A percentile compares a stretch with the other conserved stretches of the same genome.
phyloP scores from a whole-genome alignment of 805 yeast species.

The Pichia cephalocereana region DNA sequence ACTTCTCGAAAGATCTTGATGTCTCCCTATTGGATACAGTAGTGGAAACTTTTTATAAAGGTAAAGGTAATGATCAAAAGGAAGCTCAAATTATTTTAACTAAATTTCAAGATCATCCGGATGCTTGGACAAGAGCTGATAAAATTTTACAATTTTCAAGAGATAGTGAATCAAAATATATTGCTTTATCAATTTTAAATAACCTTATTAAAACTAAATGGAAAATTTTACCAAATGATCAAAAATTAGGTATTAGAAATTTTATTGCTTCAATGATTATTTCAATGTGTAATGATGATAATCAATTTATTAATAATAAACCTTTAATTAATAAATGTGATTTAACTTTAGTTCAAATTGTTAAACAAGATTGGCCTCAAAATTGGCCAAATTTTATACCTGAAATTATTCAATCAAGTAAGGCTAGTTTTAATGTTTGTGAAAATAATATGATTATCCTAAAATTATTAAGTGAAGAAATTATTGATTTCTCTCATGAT shows the following conservation, averaged over 20 bases:
- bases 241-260: conserved; percentile 87
- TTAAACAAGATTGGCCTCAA: conserved; percentile 98
- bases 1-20: conserved; percentile 79
- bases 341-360: conserved; percentile 83
- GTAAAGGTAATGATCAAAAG: conserved; percentile 65
- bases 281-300: conserved; percentile 78
- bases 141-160: conserved; percentile 69
- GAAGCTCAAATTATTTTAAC: conserved; percentile 65
- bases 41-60: conserved; percentile 76
- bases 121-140: conserved; percentile 93
- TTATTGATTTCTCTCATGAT: conserved; percentile 90
- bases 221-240: conserved; percentile 85
- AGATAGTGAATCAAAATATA: conserved; percentile 83
- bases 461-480: conserved; percentile 86
- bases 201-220: conserved; percentile 85
- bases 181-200: conserved; percentile 85
- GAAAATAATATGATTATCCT: conserved; percentile 95
- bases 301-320: conserved; percentile 58
- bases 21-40: conserved; percentile 70
- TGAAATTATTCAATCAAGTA: conserved; percentile 77
- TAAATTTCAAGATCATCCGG: conserved; percentile 86
- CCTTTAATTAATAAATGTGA: conserved; percentile 89
- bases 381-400: conserved; percentile 98
- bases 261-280: conserved; percentile 92
- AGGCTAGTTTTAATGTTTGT: conserved; percentile 85